Percentiles rank a stretch among this genome's conserved stretches.
Conservation (phyloP, 2,329 filamentous ascomycete genomes). For the Plectosphaerella plurivora region DNA sequence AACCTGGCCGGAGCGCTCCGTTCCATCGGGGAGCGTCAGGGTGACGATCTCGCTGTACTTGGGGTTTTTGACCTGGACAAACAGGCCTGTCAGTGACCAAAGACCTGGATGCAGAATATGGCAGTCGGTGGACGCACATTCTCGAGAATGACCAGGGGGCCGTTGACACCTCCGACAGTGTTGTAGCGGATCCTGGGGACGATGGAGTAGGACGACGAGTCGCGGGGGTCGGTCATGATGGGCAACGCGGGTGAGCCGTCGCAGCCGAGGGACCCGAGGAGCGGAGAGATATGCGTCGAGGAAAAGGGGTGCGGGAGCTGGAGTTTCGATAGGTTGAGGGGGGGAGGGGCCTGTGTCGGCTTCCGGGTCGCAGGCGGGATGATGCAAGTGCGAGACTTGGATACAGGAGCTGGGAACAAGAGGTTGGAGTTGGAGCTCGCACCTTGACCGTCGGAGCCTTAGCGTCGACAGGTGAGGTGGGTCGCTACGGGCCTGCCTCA, state of each 20-base stretch:
- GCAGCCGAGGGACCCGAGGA: slow-evolving; percentile 1
- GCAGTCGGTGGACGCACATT: slow-evolving; percentile 59
- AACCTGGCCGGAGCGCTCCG: slow-evolving; percentile 89
- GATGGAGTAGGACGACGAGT: slow-evolving; percentile 56
- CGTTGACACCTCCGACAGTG: slow-evolving; percentile 96
- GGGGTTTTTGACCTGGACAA: slow-evolving; percentile 84
- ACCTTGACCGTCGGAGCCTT: slow-evolving; percentile 1
- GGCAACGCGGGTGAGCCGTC: slow-evolving; percentile 11
- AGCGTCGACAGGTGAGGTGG: not conserved
- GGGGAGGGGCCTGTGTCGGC: slow-evolving; percentile 1
- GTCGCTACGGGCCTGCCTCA: not conserved
- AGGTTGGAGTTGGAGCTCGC: slow-evolving; percentile 10
- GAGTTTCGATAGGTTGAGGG: slow-evolving; percentile 5
- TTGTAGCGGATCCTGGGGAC: slow-evolving; percentile 79
- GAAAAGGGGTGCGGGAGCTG: slow-evolving; percentile 8
- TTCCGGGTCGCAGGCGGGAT: slow-evolving; percentile 2
- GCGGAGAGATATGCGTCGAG: slow-evolving; percentile 1
- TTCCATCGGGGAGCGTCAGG: slow-evolving; percentile 91
- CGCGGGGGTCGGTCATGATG: slow-evolving; percentile 52
- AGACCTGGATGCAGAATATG: not conserved
- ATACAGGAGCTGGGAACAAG: slow-evolving; percentile 11
- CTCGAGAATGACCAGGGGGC: slow-evolving; percentile 93
- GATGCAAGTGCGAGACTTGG: slow-evolving; percentile 6
- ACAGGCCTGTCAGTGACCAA: not conserved
- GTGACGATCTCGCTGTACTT: slow-evolving; percentile 97